Conservation (phyloP, 495 filamentous ascomycete genomes). For the Xylaria acuta region DNA sequence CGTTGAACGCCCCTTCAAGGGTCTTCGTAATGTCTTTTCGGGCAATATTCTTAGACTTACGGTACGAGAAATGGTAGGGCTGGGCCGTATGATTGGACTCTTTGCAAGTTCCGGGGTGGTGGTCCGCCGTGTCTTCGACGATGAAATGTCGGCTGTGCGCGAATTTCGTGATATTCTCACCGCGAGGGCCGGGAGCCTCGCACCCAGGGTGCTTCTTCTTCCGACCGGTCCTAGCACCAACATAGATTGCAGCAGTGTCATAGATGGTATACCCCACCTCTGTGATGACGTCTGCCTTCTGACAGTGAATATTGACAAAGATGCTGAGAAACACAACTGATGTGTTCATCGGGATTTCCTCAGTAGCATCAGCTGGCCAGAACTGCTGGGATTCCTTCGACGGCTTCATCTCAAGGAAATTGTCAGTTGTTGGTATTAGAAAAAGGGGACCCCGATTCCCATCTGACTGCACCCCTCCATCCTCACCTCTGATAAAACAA, state of each 20-base stretch:
- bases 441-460: background rate
- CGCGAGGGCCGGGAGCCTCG: slow-evolving; percentile 19
- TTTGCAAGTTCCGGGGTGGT: slow-evolving; percentile 17
- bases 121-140: slow-evolving; percentile 12
- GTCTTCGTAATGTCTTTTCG: background rate
- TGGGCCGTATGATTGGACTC: background rate
- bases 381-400: slow-evolving; percentile 9
- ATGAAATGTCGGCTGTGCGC: slow-evolving; percentile 16
- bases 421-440: background rate
- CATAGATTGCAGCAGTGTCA: slow-evolving; percentile 3
- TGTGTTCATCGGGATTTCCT: background rate
- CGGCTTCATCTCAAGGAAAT: slow-evolving; percentile 14
- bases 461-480: background rate
- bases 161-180: slow-evolving; percentile 12
- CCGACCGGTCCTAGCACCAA: background rate
- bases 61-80: slow-evolving; percentile 21
- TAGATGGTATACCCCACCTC: slow-evolving; percentile 22
- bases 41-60: slow-evolving; percentile 2
- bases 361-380: background rate
- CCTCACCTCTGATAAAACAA: background rate
- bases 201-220: background rate
- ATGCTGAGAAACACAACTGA: slow-evolving; percentile 18
- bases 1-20: background rate
- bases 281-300: background rate
- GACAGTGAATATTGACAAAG: slow-evolving; percentile 10